phyloP scores from a whole-genome alignment of 2,329 filamentous ascomycete genomes.

The Trichoderma sp. region DNA sequence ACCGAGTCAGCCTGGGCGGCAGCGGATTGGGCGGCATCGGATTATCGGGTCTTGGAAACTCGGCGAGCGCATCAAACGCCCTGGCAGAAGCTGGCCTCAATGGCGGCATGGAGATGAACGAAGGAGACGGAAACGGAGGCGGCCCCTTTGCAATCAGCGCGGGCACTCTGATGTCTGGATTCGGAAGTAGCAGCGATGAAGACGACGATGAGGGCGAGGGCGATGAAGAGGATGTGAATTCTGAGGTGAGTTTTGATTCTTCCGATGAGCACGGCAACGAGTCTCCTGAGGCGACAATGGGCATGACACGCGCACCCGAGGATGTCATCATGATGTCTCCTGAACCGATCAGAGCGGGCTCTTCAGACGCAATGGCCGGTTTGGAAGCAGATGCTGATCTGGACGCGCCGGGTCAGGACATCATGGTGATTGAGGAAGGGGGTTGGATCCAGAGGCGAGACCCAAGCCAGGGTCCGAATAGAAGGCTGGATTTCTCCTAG shows the following conservation, averaged over 20 bases:
- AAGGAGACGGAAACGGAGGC: conserved; percentile 67
- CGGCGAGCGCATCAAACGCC: conserved; percentile 60
- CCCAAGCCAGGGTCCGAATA: conserved; percentile 12
- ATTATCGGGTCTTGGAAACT: conserved; percentile 47
- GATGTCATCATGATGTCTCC: conserved; percentile 41
- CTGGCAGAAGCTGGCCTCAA: conserved; percentile 81
- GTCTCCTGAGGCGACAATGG: conserved; percentile 37
- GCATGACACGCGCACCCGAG: conserved; percentile 36
- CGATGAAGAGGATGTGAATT: conserved; percentile 73
- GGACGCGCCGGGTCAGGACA: conserved; percentile 12
- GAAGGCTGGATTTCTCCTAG: conserved; percentile 22
- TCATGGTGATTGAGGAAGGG: conserved; percentile 12
- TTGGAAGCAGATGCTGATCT: conserved; percentile 27
- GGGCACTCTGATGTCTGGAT: conserved; percentile 81
- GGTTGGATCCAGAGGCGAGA: neutral
- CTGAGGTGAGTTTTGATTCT: conserved; percentile 60
- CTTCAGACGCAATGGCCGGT: conserved; percentile 31
- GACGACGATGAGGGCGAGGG: conserved; percentile 94
- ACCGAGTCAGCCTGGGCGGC: conserved; percentile 64
- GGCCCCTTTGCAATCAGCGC: conserved; percentile 73
- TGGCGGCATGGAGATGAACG: conserved; percentile 69
- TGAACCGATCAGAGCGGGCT: conserved; percentile 35
- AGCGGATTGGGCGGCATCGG: conserved; percentile 53
- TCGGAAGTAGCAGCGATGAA: conserved; percentile 92
- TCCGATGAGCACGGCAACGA: conserved; percentile 38